phyloP scores from a whole-genome alignment of 2,329 filamentous ascomycete species.

The Colletotrichum liaoningense region DNA sequence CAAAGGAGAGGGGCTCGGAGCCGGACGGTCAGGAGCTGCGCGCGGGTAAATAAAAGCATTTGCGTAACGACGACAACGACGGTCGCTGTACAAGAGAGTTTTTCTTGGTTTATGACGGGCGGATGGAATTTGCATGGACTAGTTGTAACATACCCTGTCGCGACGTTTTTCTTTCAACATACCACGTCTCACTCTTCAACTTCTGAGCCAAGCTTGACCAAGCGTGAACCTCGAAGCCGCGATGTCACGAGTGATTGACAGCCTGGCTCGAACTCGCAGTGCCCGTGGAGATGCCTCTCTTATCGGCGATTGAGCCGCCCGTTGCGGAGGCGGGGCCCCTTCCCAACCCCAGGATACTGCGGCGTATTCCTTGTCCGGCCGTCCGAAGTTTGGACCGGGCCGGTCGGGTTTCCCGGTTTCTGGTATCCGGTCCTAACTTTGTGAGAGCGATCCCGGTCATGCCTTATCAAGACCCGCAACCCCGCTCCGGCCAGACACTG shows the following conservation, averaged over 20 bases:
- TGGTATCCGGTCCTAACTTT: slow-evolving; percentile 26
- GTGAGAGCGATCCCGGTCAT: slow-evolving; percentile 25
- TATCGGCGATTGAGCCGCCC: neutral
- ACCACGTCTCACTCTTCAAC: slow-evolving; percentile 3
- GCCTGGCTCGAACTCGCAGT: neutral
- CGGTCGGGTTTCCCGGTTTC: slow-evolving; percentile 14
- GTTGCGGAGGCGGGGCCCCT: neutral
- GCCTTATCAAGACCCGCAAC: slow-evolving; percentile 31
- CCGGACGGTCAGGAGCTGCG: neutral
- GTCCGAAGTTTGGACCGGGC: slow-evolving; percentile 24
- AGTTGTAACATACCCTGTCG: slow-evolving; percentile 35
- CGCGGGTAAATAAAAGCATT: slow-evolving; percentile 34
- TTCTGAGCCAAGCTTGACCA: neutral
- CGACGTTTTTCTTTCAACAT: slow-evolving; percentile 30
- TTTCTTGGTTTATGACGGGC: slow-evolving; percentile 31
- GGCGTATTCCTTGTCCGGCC: neutral
- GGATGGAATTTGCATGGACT: slow-evolving; percentile 29
- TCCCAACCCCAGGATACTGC: neutral
- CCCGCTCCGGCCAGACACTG: slow-evolving; percentile 17
- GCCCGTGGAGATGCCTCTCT: neutral
- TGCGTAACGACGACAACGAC: slow-evolving; percentile 11
- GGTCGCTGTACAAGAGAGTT: slow-evolving; percentile 25
- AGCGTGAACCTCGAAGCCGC: neutral
- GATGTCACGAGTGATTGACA: neutral
- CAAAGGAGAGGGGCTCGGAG: neutral